Evolutionary conservation across 441 rosid genomes (phyloP).

Genomic region (Adansonia rubrostipa): DNA sequence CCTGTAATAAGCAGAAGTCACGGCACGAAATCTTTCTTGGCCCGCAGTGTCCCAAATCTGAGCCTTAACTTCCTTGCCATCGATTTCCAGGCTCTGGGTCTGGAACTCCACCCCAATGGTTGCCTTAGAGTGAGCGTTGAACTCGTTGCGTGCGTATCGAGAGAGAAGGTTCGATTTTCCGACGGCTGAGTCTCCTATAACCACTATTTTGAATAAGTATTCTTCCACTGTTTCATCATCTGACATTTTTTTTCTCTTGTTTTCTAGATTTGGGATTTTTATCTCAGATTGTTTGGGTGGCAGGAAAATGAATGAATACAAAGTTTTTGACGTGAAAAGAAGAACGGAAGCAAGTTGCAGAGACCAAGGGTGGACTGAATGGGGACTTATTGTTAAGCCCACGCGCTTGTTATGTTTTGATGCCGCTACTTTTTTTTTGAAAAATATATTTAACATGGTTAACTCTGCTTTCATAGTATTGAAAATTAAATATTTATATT

Average conservation of each 20-base stretch:
- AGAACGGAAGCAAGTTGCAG: constrained; percentile 18
- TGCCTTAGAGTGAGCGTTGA: constrained; percentile 52
- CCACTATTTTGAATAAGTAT: constrained; percentile 52
- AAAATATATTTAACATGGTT: background rate
- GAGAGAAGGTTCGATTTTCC: constrained; percentile 50
- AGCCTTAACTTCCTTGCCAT: constrained; percentile 50
- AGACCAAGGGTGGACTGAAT: constrained; percentile 15
- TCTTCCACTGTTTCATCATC: constrained; percentile 46
- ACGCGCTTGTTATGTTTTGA: background rate
- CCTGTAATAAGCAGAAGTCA: constrained; percentile 53
- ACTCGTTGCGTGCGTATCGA: constrained; percentile 32
- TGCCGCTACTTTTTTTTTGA: accelerated
- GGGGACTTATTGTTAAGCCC: background rate
- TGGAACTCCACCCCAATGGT: constrained; percentile 54
- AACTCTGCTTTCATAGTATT: background rate
- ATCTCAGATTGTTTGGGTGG: background rate
- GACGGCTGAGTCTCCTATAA: constrained; percentile 51
- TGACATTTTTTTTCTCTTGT: constrained; percentile 32
- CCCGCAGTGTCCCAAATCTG: constrained; percentile 61
- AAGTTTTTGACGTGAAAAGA: background rate
- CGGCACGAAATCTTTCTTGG: constrained; percentile 54
- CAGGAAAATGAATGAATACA: background rate
- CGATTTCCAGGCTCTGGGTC: constrained; percentile 50
- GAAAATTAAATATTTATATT: too few relatives aligned
- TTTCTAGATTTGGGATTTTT: background rate